phyloP scores from a whole-genome alignment of 176 grass and related monocot species.

The Paspalum vaginatum region DNA sequence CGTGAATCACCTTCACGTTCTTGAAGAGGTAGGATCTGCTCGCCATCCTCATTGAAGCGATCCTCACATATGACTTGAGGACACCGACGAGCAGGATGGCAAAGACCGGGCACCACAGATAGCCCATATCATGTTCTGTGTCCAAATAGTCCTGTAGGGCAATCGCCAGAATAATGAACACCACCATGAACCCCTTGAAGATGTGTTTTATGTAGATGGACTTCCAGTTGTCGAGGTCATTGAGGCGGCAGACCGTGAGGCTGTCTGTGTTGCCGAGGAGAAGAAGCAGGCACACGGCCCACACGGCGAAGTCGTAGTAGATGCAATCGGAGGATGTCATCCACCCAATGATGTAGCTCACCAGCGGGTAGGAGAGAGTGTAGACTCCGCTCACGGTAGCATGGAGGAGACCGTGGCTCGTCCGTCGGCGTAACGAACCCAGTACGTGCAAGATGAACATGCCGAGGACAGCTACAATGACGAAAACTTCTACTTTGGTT shows the following conservation, averaged over 20 bases:
- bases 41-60: neutral
- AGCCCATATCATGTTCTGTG: too few species aligned
- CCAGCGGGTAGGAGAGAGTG: neutral
- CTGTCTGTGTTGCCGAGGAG: neutral
- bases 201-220: neutral
- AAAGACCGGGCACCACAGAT: neutral
- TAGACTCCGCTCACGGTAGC: neutral
- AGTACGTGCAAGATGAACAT: neutral
- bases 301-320: neutral
- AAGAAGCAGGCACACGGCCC: neutral
- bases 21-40: neutral
- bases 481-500: neutral
- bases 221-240: neutral
- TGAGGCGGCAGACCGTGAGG: neutral
- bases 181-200: neutral
- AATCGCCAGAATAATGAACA: neutral
- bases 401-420: neutral
- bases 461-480: fast-evolving
- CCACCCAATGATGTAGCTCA: neutral
- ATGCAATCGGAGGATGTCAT: neutral
- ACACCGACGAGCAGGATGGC: neutral
- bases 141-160: neutral
- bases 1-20: neutral
- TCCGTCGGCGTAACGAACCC: neutral
- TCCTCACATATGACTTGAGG: neutral